Conservation (phyloP, 352 stramenopile genomes). For the Pythium sp. region DNA sequence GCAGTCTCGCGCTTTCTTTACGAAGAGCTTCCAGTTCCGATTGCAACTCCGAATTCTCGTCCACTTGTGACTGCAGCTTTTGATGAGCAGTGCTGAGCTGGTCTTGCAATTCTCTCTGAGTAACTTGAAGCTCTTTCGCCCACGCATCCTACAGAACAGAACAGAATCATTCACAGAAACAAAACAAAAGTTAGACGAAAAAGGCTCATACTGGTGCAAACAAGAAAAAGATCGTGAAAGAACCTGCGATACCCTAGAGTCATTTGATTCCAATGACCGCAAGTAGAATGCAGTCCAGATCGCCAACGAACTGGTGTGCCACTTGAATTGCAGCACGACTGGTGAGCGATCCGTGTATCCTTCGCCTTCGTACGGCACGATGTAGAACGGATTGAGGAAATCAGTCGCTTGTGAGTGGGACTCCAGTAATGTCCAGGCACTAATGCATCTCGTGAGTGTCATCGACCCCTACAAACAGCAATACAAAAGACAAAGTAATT, state of each 20-base stretch:
- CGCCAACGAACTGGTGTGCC: constrained; percentile 77
- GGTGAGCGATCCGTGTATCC: constrained; percentile 53
- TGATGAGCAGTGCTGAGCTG: constrained; percentile 63
- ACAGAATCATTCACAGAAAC: constrained; percentile 6
- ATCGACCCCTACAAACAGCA: constrained; percentile 44
- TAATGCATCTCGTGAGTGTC: constrained; percentile 57
- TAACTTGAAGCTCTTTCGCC: constrained; percentile 79
- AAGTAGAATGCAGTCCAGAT: constrained; percentile 87
- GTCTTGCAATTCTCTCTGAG: constrained; percentile 71
- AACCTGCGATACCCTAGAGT: constrained; percentile 74
- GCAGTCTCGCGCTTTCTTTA: constrained; percentile 57
- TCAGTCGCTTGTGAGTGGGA: constrained; percentile 36
- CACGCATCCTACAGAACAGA: constrained; percentile 58
- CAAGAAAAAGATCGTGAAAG: constrained; percentile 22
- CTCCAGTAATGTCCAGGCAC: constrained; percentile 62
- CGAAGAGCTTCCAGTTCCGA: constrained; percentile 63
- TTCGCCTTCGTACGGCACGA: constrained; percentile 41
- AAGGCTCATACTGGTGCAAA: neutral
- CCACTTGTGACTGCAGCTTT: constrained; percentile 63
- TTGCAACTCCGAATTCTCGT: constrained; percentile 74
- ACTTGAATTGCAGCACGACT: constrained; percentile 78
- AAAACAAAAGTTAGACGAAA: neutral
- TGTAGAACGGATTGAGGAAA: constrained; percentile 80
- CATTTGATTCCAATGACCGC: constrained; percentile 77
- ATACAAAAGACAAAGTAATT: neutral